A percentile compares a stretch with the other conserved stretches of the same genome.
These are phyloP conservation scores for Chloranthus sessilifolius DNA, from an alignment of 164 flowering plant species.

Conservation along the genomic window DNA sequence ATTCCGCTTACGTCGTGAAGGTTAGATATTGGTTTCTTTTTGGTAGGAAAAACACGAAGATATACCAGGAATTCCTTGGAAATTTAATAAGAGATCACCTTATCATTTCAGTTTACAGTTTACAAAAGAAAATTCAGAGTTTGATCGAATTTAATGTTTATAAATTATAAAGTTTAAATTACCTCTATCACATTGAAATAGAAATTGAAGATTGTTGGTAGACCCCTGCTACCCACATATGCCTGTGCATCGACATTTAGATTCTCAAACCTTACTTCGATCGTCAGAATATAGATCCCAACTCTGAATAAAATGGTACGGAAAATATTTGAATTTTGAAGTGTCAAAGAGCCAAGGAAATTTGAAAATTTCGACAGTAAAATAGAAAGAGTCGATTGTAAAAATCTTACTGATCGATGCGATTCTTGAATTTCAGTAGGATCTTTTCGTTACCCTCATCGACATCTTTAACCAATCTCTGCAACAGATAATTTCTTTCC, in stretches of 20 bases:
- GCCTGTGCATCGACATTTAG: conserved; percentile 48
- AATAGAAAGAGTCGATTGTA: no score
- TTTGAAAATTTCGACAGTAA: no score
- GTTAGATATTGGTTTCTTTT: conserved; percentile 16
- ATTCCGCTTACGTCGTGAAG: conserved; percentile 26
- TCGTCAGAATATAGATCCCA: conserved; percentile 36
- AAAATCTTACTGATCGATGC: conserved; percentile 30
- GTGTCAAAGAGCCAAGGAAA: no score
- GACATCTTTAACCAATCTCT: conserved; percentile 47
- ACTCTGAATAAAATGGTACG: conserved; percentile 28
- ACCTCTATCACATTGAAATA: conserved; percentile 47
- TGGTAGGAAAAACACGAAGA: conserved; percentile 8
- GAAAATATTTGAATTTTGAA: no score
- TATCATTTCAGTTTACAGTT: no score
- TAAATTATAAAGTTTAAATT: not conserved
- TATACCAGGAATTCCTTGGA: conserved; percentile 5
- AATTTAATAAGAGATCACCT: not conserved
- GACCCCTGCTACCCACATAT: conserved; percentile 47
- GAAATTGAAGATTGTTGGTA: conserved; percentile 54
- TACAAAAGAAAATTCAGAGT: not conserved
- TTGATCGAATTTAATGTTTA: not conserved
- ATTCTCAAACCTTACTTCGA: conserved; percentile 37
- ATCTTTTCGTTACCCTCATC: conserved; percentile 64
- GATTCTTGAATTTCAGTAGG: conserved; percentile 53
- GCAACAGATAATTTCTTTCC: conserved; percentile 37